These are phyloP conservation scores for Phytophthora fragariae DNA, from an alignment of 352 stramenopile species.

Conservation along the genomic window DNA sequence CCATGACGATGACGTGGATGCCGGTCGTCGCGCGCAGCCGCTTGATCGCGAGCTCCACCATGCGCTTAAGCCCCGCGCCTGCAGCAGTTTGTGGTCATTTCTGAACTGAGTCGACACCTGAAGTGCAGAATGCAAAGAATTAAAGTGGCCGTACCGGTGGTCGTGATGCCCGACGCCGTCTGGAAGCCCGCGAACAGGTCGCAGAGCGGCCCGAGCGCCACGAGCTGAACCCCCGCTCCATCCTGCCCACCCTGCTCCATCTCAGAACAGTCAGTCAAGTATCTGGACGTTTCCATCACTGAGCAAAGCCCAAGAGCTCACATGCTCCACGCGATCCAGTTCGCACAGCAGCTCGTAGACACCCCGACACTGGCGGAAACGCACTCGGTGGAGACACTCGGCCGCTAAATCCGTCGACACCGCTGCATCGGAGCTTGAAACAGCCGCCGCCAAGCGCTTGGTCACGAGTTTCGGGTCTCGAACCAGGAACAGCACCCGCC, in stretches of 20 bases:
- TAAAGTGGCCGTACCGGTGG: conserved; percentile 32
- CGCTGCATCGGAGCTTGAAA: conserved; percentile 15
- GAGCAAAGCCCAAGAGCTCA: background rate
- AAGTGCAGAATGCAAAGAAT: background rate
- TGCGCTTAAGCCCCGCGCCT: conserved; percentile 58
- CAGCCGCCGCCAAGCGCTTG: conserved; percentile 33
- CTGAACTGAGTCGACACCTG: conserved; percentile 1
- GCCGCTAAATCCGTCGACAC: conserved; percentile 26
- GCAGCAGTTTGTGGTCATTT: background rate
- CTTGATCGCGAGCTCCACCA: conserved; percentile 64
- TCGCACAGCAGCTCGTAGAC: conserved; percentile 48
- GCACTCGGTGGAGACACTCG: conserved; percentile 41
- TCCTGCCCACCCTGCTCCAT: conserved; percentile 24
- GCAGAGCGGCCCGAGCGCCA: conserved; percentile 47
- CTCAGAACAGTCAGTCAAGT: conserved; percentile 17
- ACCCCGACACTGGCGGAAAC: conserved; percentile 43
- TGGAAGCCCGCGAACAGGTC: conserved; percentile 49
- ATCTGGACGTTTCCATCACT: conserved; percentile 18
- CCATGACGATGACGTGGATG: conserved; percentile 32
- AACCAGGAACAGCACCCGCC: conserved; percentile 31
- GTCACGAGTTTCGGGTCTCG: conserved; percentile 34
- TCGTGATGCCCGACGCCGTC: conserved; percentile 41
- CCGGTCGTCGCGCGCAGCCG: conserved; percentile 42
- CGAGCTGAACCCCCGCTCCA: conserved; percentile 17
- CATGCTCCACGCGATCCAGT: conserved; percentile 42